Percentiles rank a stretch among this genome's conserved stretches.
Evolutionary conservation across 176 grass and related monocot species (phyloP).

Genomic region (barley (Hordeum vulgare)): MorexV3_pseudomolecules_assembly NC_058524.1:13519484-13519983

Average conservation of each 20-base stretch:
- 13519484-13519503: neutral
- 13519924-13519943: conserved; percentile 35
- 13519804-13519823: neutral
- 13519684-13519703: conserved; percentile 50
- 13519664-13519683: conserved; percentile 61
- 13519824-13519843: neutral
- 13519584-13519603: conserved; percentile 76
- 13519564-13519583: conserved; percentile 88
- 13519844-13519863: conserved; percentile 51
- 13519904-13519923: conserved; percentile 21
- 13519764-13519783: conserved; percentile 58
- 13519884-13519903: conserved; percentile 36
- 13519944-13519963: conserved; percentile 23
- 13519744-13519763: conserved; percentile 45
- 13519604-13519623: conserved; percentile 24
- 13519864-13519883: conserved; percentile 20
- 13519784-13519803: conserved; percentile 10
- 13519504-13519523: neutral
- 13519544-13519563: conserved; percentile 48
- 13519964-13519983: neutral
- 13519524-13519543: conserved; percentile 63
- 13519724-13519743: conserved; percentile 73
- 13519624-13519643: neutral
- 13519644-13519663: neutral
- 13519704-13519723: conserved; percentile 84